Evolutionary conservation across 2,329 filamentous ascomycete species (phyloP).

Genomic region (Alternaria sp.): DNA sequence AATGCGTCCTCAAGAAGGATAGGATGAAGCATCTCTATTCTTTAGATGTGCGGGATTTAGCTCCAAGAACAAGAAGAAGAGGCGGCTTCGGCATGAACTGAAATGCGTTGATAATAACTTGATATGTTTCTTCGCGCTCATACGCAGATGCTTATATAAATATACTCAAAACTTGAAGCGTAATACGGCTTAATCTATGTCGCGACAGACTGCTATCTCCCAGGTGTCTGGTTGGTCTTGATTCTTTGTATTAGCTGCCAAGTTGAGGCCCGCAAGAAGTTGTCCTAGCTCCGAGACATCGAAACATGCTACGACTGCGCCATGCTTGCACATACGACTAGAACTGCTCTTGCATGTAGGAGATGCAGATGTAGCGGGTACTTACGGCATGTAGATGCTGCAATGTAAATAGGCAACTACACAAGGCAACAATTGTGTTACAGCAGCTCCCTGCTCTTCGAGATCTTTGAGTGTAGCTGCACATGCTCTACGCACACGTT

Average conservation of each 20-base stretch:
- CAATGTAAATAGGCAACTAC: background rate
- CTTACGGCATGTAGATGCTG: background rate
- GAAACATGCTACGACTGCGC: background rate
- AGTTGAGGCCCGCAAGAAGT: background rate
- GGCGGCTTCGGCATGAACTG: background rate
- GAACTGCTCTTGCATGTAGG: background rate
- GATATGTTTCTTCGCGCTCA: background rate
- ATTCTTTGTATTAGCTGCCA: background rate
- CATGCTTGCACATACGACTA: background rate
- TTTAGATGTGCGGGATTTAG: too few species aligned
- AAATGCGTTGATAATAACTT: background rate
- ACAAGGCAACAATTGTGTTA: background rate
- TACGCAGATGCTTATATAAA: background rate
- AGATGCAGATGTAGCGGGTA: background rate
- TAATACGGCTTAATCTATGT: background rate
- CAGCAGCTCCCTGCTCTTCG: too few species aligned
- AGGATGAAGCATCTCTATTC: background rate
- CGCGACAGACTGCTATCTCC: background rate
- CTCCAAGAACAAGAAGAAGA: background rate
- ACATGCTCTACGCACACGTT: background rate
- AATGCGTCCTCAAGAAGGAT: background rate
- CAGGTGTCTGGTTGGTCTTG: background rate
- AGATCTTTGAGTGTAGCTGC: background rate
- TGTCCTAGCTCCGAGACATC: background rate
- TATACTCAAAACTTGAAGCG: background rate